Conservation (phyloP, 768 basidiomycete genomes). For the Wakefieldia striispora region DNA sequence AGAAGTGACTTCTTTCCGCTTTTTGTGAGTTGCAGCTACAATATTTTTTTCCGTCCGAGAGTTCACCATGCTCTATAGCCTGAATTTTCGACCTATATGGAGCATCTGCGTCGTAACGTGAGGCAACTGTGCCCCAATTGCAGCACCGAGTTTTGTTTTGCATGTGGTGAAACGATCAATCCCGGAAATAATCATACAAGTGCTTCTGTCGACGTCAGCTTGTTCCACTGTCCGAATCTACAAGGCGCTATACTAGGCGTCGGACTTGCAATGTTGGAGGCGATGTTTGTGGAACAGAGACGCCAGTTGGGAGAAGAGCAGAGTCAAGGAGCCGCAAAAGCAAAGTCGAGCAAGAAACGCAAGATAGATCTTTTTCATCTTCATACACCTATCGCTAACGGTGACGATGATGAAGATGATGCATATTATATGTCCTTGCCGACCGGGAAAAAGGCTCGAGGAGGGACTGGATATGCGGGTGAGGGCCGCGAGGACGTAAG, state of each 20-base stretch:
- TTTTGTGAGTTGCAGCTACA: slow-evolving; percentile 54
- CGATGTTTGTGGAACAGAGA: slow-evolving; percentile 58
- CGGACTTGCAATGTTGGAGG: slow-evolving; percentile 84
- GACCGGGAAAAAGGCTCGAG: slow-evolving; percentile 64
- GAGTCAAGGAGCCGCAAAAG: slow-evolving; percentile 23
- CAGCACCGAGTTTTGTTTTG: slow-evolving; percentile 61
- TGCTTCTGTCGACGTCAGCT: slow-evolving; percentile 48
- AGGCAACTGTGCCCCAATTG: slow-evolving; percentile 63
- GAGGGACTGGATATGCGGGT: slow-evolving; percentile 88
- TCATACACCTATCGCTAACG: slow-evolving; percentile 21
- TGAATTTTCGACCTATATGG: slow-evolving; percentile 68
- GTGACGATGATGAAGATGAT: slow-evolving; percentile 57
- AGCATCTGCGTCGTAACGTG: slow-evolving; percentile 57
- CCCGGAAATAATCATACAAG: slow-evolving; percentile 43
- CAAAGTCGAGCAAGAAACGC: slow-evolving; percentile 40
- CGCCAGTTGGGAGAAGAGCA: slow-evolving; percentile 32
- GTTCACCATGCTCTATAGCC: slow-evolving; percentile 44
- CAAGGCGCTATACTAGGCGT: slow-evolving; percentile 92
- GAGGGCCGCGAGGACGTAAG: slow-evolving; percentile 82
- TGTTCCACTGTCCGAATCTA: slow-evolving; percentile 88
- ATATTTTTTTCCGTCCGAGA: background rate
- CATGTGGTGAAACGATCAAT: slow-evolving; percentile 68
- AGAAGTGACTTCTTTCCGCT: slow-evolving; percentile 82
- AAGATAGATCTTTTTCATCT: slow-evolving; percentile 33
- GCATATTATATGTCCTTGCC: slow-evolving; percentile 40